phyloP scores from a whole-genome alignment of 2,329 filamentous ascomycete species.

The Alternaria atra region DNA sequence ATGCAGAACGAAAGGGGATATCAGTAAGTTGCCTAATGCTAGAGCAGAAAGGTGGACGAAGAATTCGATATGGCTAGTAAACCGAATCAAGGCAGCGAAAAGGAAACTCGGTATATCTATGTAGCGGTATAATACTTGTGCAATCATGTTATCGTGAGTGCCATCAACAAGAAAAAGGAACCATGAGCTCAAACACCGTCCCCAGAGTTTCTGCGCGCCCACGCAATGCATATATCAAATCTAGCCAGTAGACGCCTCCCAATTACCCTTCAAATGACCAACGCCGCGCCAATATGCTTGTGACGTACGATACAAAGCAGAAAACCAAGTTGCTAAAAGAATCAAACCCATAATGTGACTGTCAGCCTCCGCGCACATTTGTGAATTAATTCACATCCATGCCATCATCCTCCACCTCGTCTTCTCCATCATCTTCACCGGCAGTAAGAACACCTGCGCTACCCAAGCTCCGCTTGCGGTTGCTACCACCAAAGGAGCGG shows the following conservation, averaged over 20 bases:
- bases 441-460: slow-evolving; percentile 49
- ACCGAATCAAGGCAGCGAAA: not conserved
- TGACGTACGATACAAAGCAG: slow-evolving; percentile 2
- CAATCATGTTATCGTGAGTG: slow-evolving; percentile 12
- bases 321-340: not conserved
- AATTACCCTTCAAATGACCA: slow-evolving; percentile 8
- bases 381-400: slow-evolving; percentile 51
- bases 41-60: slow-evolving; percentile 29
- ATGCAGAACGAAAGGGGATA: slow-evolving; percentile 50
- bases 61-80: slow-evolving; percentile 20
- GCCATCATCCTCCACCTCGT: slow-evolving; percentile 54
- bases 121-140: slow-evolving; percentile 10
- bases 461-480: slow-evolving; percentile 55
- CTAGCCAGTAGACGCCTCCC: slow-evolving; percentile 2
- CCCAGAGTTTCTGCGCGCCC: slow-evolving; percentile 9
- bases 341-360: too few relatives aligned
- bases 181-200: not conserved
- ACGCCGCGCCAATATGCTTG: slow-evolving; percentile 31
- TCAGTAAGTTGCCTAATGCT: slow-evolving; percentile 28
- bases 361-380: too few relatives aligned
- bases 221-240: slow-evolving; percentile 17
- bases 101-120: not conserved
- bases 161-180: not conserved
- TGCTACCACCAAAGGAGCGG: slow-evolving; percentile 48
- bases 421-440: slow-evolving; percentile 54